Evolutionary conservation across 2,329 filamentous ascomycete genomes (phyloP).

Genomic region (Penicillium sp.): DNA sequence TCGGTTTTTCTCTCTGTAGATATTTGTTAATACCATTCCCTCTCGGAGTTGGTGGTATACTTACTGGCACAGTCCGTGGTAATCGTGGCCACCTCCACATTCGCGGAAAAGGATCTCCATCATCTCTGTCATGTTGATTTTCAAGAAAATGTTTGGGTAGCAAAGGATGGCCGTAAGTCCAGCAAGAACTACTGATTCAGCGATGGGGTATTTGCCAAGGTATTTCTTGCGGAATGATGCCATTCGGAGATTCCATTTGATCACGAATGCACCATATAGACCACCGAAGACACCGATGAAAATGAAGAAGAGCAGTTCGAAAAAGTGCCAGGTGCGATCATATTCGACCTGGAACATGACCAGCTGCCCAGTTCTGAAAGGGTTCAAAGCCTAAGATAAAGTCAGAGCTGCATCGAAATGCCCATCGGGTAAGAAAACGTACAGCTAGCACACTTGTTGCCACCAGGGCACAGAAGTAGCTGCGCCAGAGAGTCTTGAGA

Average conservation of each 20-base stretch:
- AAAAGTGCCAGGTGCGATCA: conserved; percentile 96
- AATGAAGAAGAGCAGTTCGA: conserved; percentile 90
- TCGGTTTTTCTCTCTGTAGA: conserved; percentile 60
- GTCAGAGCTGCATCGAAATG: conserved; percentile 6
- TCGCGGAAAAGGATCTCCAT: conserved; percentile 98
- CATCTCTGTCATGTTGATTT: conserved; percentile 98
- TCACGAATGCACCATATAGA: conserved; percentile 92
- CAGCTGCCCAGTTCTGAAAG: conserved; percentile 91
- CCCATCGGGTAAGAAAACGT: conserved; percentile 26
- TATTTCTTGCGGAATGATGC: conserved; percentile 95
- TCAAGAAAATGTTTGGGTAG: conserved; percentile 91
- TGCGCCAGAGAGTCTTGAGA: conserved; percentile 95
- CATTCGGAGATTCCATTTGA: conserved; percentile 92
- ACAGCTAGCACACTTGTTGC: conserved; percentile 85
- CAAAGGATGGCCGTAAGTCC: conserved; percentile 86
- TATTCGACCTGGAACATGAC: conserved; percentile 99
- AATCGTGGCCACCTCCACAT: conserved; percentile 85
- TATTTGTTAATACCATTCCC: conserved; percentile 9
- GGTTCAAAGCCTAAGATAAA: conserved; percentile 74
- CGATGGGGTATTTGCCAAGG: conserved; percentile 75
- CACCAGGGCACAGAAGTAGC: conserved; percentile 95
- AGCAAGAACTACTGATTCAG: conserved; percentile 83
- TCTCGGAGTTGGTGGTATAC: background rate
- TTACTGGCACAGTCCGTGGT: conserved; percentile 83
- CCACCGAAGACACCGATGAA: conserved; percentile 91